phyloP scores from a whole-genome alignment of 257 asterid species.

The Nicotiana undulata region DNA sequence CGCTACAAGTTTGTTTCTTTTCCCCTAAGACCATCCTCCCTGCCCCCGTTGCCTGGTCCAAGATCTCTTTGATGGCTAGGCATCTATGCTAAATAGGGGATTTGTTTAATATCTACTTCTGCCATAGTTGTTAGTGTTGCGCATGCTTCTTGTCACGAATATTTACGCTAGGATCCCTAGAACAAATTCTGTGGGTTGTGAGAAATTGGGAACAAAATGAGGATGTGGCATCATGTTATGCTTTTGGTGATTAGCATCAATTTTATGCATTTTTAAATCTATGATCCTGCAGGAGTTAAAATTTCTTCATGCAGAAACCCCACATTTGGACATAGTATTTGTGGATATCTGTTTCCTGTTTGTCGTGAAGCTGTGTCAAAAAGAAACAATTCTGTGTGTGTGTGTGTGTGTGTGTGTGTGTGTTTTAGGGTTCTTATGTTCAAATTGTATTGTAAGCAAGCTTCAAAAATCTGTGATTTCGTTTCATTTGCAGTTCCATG shows the following conservation, averaged over 20 bases:
- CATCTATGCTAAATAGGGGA: neutral
- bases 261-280: neutral
- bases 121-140: neutral
- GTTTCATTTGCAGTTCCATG: neutral
- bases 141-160: neutral
- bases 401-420: no score
- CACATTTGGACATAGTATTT: neutral
- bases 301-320: neutral
- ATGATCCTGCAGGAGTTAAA: neutral
- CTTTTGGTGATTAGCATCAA: neutral
- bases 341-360: neutral
- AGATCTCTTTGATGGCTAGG: neutral
- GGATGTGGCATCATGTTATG: neutral
- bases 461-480: neutral
- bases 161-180: neutral
- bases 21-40: neutral
- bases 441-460: neutral
- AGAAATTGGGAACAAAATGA: neutral
- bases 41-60: neutral
- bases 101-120: neutral
- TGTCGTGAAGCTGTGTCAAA: neutral
- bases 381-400: neutral
- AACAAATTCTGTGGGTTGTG: neutral
- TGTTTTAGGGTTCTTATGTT: neutral
- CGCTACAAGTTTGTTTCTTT: neutral